Percentiles rank a stretch among this genome's conserved stretches.
Conservation (phyloP, 2,329 filamentous ascomycete genomes). For the Madurella fahalii region DNA sequence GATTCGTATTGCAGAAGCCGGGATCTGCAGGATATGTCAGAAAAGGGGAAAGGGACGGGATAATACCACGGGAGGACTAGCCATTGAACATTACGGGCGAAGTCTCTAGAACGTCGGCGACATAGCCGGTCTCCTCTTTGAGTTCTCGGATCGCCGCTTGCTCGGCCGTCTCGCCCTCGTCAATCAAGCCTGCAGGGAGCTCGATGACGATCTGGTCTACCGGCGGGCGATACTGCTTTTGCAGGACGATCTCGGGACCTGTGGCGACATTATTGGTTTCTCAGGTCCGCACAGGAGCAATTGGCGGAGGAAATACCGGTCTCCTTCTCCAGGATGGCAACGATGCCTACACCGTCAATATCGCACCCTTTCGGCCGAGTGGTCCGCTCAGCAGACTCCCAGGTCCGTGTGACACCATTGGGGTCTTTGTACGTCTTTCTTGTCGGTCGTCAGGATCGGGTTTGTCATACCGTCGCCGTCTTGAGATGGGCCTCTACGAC, state of each 20-base stretch:
- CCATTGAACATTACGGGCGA: slow-evolving; percentile 64
- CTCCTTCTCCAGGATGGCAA: slow-evolving; percentile 60
- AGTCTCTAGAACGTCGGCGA: slow-evolving; percentile 52
- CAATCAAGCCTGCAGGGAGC: slow-evolving; percentile 60
- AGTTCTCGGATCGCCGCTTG: slow-evolving; percentile 60
- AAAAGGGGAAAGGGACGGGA: not conserved
- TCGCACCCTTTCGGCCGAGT: slow-evolving; percentile 59
- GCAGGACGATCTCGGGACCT: slow-evolving; percentile 55
- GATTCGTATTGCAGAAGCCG: slow-evolving; percentile 63
- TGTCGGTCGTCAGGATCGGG: slow-evolving; percentile 3
- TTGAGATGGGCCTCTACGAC: not conserved
- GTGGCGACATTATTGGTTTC: not conserved
- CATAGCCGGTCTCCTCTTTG: slow-evolving; percentile 63
- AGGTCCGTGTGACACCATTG: slow-evolving; percentile 54
- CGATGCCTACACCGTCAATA: slow-evolving; percentile 70
- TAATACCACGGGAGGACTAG: slow-evolving; percentile 18
- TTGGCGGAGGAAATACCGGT: slow-evolving; percentile 32
- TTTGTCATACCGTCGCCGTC: not conserved
- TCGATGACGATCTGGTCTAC: slow-evolving; percentile 58
- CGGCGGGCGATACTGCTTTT: slow-evolving; percentile 65
- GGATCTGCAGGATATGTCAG: slow-evolving; percentile 41
- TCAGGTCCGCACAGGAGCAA: not conserved
- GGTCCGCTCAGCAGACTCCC: slow-evolving; percentile 70
- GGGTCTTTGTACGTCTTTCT: slow-evolving; percentile 64
- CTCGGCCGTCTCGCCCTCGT: slow-evolving; percentile 58